Evolutionary conservation across 2,329 filamentous ascomycete genomes (phyloP).

Genomic region (Colletotrichum sp.): DNA sequence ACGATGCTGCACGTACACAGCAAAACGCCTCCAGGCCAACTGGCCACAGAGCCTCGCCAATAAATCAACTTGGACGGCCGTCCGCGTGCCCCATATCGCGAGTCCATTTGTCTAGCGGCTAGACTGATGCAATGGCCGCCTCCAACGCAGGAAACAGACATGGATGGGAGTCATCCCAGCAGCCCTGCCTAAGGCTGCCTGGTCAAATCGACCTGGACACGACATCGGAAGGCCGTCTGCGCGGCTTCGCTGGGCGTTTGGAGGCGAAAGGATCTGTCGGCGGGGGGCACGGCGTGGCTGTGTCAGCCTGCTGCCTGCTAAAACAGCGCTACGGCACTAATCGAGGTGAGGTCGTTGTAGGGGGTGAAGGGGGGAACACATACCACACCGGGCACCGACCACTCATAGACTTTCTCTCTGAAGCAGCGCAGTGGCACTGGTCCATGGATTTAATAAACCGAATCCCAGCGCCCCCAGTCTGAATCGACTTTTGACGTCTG

Average conservation of each 20-base stretch:
- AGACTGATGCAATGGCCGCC: background rate
- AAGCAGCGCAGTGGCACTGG: background rate
- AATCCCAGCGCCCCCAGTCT: background rate
- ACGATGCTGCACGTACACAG: background rate
- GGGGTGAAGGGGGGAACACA: background rate
- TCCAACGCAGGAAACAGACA: background rate
- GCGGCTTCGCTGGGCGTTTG: background rate
- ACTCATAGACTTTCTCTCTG: background rate
- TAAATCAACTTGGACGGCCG: background rate
- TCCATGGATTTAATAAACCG: background rate
- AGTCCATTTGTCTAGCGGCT: background rate
- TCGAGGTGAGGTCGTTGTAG: background rate
- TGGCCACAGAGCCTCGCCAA: background rate
- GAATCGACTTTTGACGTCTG: background rate
- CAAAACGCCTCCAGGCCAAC: background rate
- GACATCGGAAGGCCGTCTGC: background rate
- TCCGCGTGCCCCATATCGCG: background rate
- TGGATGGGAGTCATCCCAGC: background rate
- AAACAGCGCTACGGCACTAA: background rate
- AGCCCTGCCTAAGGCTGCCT: background rate
- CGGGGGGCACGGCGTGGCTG: conserved; percentile 3
- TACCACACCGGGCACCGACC: background rate
- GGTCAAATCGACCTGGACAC: background rate
- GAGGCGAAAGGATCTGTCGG: background rate
- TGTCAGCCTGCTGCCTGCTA: conserved; percentile 17